These are phyloP conservation scores for Stephanodiscus triporus DNA, from an alignment of 108 stramenopile species.

Conservation along the genomic window DNA sequence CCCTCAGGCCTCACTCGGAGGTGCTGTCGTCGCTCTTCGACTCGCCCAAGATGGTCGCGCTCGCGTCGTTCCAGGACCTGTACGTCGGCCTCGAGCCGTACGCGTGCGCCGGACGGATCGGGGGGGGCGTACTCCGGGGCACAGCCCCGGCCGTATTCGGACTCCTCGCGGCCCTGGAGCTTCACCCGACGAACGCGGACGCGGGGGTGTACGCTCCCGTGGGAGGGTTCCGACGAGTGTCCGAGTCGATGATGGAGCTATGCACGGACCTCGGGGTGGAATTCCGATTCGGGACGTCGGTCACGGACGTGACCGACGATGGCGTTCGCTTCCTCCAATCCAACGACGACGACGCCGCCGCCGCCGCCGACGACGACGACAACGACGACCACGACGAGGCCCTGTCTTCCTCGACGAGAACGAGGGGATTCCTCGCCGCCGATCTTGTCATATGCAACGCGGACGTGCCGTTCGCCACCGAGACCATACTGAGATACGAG, in stretches of 20 bases:
- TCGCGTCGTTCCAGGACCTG: conserved; percentile 92
- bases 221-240: conserved; percentile 84
- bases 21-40: conserved; percentile 67
- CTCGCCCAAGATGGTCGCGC: conserved; percentile 70
- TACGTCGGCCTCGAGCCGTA: conserved; percentile 92
- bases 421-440: conserved; percentile 56
- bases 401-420: background rate
- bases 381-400: background rate
- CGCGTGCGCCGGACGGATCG: conserved; percentile 43
- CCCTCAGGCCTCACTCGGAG: conserved; percentile 78
- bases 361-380: background rate
- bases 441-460: conserved; percentile 90
- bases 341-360: background rate
- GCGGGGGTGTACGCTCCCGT: conserved; percentile 84
- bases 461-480: conserved; percentile 84
- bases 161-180: conserved; percentile 87
- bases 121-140: conserved; percentile 70
- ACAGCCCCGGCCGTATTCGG: conserved; percentile 94
- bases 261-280: conserved; percentile 62
- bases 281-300: conserved; percentile 58
- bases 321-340: conserved; percentile 49
- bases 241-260: conserved; percentile 58
- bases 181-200: conserved; percentile 74
- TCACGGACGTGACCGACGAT: conserved; percentile 56
- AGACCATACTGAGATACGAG: conserved; percentile 56